phyloP scores from a whole-genome alignment of 768 basidiomycete genomes.

The Hemileccinum impolitum region DNA sequence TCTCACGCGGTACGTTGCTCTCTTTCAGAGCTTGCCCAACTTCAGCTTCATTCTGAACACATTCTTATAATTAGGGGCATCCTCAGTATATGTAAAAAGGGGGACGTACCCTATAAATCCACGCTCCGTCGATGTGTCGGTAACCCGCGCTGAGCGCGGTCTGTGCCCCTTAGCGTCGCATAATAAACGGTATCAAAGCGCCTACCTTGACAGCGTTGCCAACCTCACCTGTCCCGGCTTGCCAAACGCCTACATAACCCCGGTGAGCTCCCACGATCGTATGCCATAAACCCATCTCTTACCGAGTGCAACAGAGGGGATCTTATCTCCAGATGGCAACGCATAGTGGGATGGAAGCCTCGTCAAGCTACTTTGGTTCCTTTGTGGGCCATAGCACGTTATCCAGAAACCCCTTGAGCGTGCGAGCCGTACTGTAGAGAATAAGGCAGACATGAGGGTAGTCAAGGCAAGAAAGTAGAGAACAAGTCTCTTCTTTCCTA shows the following conservation, averaged over 20 bases:
- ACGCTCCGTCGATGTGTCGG: slow-evolving; percentile 71
- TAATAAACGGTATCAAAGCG: background rate
- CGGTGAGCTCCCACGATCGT: slow-evolving; percentile 1
- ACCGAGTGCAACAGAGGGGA: slow-evolving; percentile 68
- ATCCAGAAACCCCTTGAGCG: slow-evolving; percentile 19
- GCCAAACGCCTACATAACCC: slow-evolving; percentile 53
- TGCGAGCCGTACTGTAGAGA: slow-evolving; percentile 18
- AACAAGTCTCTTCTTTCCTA: slow-evolving; percentile 21
- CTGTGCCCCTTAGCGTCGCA: slow-evolving; percentile 24
- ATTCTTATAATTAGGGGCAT: slow-evolving; percentile 7
- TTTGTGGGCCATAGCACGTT: slow-evolving; percentile 17
- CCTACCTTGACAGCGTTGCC: slow-evolving; percentile 62
- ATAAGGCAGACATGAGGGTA: slow-evolving; percentile 21
- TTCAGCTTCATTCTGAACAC: slow-evolving; percentile 61
- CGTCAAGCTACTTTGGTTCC: slow-evolving; percentile 20
- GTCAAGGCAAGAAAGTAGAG: slow-evolving; percentile 18
- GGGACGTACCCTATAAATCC: slow-evolving; percentile 55
- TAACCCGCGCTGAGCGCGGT: slow-evolving; percentile 62
- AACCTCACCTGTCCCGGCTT: slow-evolving; percentile 54
- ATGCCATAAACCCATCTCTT: slow-evolving; percentile 4
- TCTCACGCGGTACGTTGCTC: slow-evolving; percentile 56
- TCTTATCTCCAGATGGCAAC: slow-evolving; percentile 64
- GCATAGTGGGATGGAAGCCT: slow-evolving; percentile 47
- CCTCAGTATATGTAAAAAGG: background rate
- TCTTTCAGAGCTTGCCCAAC: slow-evolving; percentile 60